phyloP scores from a whole-genome alignment of 116 monocot genomes.

The Phalaenopsis hybrid region DNA sequence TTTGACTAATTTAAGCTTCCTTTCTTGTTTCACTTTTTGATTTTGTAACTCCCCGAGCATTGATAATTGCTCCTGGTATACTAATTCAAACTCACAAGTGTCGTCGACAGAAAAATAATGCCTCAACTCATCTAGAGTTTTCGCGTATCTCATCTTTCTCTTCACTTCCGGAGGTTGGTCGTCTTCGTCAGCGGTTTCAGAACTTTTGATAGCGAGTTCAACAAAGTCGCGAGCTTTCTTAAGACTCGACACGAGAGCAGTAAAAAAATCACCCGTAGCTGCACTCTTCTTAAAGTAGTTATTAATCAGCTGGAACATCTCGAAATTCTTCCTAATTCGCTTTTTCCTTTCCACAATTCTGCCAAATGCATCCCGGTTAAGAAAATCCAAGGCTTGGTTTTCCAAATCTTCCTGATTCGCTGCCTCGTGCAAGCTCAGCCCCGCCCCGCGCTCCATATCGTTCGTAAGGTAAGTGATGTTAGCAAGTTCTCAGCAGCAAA shows the following conservation, averaged over 20 bases:
- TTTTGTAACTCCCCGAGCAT: constrained; percentile 48
- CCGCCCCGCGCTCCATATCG: constrained; percentile 12
- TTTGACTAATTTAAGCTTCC: constrained; percentile 33
- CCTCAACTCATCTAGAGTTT: constrained; percentile 58
- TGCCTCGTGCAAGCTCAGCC: constrained; percentile 56
- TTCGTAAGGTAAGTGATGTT: too few species aligned
- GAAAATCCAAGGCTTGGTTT: constrained; percentile 41
- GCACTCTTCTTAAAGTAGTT: constrained; percentile 66
- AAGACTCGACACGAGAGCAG: constrained; percentile 60
- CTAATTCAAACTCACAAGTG: constrained; percentile 51
- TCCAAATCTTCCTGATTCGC: constrained; percentile 54
- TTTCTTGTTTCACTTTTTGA: constrained; percentile 40
- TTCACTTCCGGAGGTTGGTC: background rate
- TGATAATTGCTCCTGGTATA: constrained; percentile 39
- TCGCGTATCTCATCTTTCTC: constrained; percentile 22
- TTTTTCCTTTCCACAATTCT: constrained; percentile 62
- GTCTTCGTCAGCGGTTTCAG: constrained; percentile 12
- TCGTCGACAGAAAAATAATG: constrained; percentile 41
- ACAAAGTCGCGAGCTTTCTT: constrained; percentile 55
- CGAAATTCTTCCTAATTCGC: constrained; percentile 58
- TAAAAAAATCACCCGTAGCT: constrained; percentile 67
- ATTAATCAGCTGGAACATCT: constrained; percentile 60
- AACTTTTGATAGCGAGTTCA: constrained; percentile 49
- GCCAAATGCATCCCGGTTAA: constrained; percentile 67
- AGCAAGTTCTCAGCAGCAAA: too few species aligned